These are phyloP conservation scores for Lachancea thermotolerans DNA, from an alignment of 805 yeast genomes.

Conservation along the genomic window DNA sequence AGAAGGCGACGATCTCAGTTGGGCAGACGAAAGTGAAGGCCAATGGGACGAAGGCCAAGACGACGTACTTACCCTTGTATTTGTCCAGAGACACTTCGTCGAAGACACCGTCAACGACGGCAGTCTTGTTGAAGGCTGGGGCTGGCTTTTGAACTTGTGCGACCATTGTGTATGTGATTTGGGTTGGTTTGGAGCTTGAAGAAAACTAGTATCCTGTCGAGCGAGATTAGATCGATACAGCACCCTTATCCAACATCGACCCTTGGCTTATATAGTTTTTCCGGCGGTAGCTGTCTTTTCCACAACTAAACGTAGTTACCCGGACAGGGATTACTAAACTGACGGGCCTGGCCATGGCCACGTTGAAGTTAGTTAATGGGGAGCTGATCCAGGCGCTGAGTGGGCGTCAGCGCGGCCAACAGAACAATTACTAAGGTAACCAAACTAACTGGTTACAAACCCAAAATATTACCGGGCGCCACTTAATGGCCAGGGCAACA, in stretches of 20 bases:
- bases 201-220: neutral
- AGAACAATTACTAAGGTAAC: no score
- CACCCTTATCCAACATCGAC: neutral
- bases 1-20: conserved; percentile 97
- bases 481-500: no score
- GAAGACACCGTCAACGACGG: conserved; percentile 93
- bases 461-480: no score
- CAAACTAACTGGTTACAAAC: no score
- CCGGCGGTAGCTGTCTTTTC: no score
- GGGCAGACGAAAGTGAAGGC: conserved; percentile 99
- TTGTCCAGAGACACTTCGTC: conserved; percentile 93
- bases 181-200: neutral
- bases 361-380: no score
- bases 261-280: neutral
- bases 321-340: neutral
- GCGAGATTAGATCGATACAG: no score
- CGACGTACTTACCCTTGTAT: conserved; percentile 97
- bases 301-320: neutral
- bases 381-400: no score
- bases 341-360: neutral
- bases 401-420: no score
- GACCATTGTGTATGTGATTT: conserved; percentile 48
- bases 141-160: conserved; percentile 93
- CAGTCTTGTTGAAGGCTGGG: conserved; percentile 92
- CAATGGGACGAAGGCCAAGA: conserved; percentile 94